These are phyloP conservation scores for Solanum boliviense DNA, from an alignment of 257 asterid genomes.

Conservation along the genomic window DNA sequence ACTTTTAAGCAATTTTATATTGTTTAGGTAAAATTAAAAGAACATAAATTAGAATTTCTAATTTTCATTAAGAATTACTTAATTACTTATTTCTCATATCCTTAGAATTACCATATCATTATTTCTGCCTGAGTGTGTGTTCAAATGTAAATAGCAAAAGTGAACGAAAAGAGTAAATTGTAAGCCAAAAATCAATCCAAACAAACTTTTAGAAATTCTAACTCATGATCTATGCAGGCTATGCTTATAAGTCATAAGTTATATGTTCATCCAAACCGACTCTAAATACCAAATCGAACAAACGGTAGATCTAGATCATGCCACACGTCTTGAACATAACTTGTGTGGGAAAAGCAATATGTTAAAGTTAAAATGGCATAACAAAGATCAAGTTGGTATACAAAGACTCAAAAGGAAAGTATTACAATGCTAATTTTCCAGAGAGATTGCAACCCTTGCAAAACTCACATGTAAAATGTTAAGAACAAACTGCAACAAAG, in stretches of 20 bases:
- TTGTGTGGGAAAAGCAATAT: not conserved
- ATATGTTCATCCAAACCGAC: not conserved
- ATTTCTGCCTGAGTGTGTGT: no score
- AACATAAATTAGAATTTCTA: no score
- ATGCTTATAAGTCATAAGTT: not conserved
- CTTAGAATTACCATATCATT: not conserved
- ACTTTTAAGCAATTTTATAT: no score
- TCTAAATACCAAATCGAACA: not conserved
- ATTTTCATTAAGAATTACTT: no score
- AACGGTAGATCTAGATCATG: not conserved
- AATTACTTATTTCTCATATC: no score
- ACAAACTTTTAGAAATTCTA: not conserved
- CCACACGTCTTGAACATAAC: not conserved
- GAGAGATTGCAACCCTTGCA: not conserved
- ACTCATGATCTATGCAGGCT: not conserved
- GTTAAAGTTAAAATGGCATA: not conserved
- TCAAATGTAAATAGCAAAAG: not conserved
- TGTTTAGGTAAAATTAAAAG: no score
- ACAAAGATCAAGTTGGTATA: not conserved
- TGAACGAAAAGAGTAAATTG: no score
- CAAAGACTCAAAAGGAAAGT: not conserved
- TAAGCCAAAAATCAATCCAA: not conserved
- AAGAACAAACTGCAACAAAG: not conserved
- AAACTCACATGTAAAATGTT: not conserved
- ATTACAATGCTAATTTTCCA: not conserved